Conservation (phyloP, 345 rosid species). For the rapeseed (Brassica napus) region Da-Ae NC_063435.1:13886001-13886500, state of each 20-base stretch:
- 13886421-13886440: constrained; percentile 7
- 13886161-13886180: constrained; percentile 96
- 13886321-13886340: constrained; percentile 64
- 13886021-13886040: constrained; percentile 83
- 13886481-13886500: constrained; percentile 18
- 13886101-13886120: constrained; percentile 96
- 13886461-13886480: background rate
- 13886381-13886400: background rate
- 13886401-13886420: background rate
- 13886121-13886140: constrained; percentile 93
- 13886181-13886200: constrained; percentile 97
- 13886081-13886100: constrained; percentile 35
- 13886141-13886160: constrained; percentile 93
- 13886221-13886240: constrained; percentile 62
- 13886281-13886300: constrained; percentile 80
- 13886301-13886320: constrained; percentile 90
- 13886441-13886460: background rate
- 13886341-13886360: constrained; percentile 16
- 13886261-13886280: constrained; percentile 59
- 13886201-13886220: constrained; percentile 71
- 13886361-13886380: background rate
- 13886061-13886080: background rate
- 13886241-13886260: constrained; percentile 87
- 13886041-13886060: background rate
- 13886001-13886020: constrained; percentile 96